phyloP scores from a whole-genome alignment of 129 eudicot genomes.

The Dittrichia graveolens region DNA sequence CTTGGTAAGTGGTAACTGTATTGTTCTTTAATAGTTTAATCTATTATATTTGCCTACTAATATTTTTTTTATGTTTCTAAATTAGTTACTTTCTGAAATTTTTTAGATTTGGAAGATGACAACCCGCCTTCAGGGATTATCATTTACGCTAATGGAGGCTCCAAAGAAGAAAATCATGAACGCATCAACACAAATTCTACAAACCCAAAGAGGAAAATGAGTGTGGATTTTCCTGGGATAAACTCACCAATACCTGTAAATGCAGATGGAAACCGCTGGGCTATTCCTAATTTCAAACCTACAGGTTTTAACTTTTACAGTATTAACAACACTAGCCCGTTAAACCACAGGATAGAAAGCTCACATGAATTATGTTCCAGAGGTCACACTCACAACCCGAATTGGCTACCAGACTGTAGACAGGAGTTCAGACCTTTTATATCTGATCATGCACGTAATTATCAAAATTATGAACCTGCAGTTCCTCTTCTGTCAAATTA shows the following conservation, averaged over 20 bases:
- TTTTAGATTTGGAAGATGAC: constrained; percentile 53
- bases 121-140: constrained; percentile 74
- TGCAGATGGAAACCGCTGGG: constrained; percentile 60
- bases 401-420: constrained; percentile 22
- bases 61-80: neutral
- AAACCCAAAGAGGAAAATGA: constrained; percentile 52
- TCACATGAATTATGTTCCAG: constrained; percentile 2
- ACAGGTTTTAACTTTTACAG: constrained; percentile 17
- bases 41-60: neutral
- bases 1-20: constrained; percentile 46
- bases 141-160: constrained; percentile 53
- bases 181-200: constrained; percentile 31
- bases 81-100: neutral
- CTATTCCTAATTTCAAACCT: constrained; percentile 11
- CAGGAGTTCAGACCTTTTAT: neutral
- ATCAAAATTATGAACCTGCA: constrained; percentile 19
- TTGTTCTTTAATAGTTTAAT: neutral
- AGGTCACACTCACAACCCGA: constrained; percentile 6
- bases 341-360: constrained; percentile 8
- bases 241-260: constrained; percentile 73
- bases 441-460: constrained; percentile 24
- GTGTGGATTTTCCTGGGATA: constrained; percentile 73
- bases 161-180: constrained; percentile 59
- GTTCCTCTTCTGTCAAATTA: constrained; percentile 34
- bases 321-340: neutral